Percentiles rank a stretch among this genome's conserved stretches.
Evolutionary conservation across 2,329 filamentous ascomycete species (phyloP).

Genomic region (Epichloe gansuensis): DNA sequence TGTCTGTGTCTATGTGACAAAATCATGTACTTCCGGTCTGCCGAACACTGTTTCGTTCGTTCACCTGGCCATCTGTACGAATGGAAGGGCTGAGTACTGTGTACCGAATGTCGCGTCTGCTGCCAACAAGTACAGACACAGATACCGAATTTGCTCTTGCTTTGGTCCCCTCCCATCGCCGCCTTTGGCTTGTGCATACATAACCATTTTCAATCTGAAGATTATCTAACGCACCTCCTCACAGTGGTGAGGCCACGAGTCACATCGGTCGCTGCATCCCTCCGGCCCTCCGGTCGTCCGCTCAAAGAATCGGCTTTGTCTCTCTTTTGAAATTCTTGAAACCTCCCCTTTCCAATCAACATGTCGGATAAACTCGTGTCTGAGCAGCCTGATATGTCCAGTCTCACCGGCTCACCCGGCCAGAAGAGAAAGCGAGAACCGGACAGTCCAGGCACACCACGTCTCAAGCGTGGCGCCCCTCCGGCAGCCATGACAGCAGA

Average conservation of each 20-base stretch:
- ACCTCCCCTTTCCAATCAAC: constrained; percentile 3
- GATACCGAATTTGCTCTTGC: background rate
- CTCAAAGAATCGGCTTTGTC: background rate
- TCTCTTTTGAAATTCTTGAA: background rate
- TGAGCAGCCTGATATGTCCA: constrained; percentile 36
- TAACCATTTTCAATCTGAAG: background rate
- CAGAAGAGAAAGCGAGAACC: constrained; percentile 44
- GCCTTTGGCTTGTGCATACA: background rate
- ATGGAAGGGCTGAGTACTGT: background rate
- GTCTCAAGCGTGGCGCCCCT: constrained; percentile 37
- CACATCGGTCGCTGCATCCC: background rate
- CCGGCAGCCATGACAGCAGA: constrained; percentile 32
- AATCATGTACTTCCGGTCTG: background rate
- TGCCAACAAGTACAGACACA: background rate
- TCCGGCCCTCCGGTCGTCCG: background rate
- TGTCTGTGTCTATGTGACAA: background rate
- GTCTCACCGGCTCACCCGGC: constrained; percentile 28
- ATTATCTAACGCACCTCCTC: background rate
- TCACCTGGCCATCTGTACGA: background rate
- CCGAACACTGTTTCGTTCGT: background rate
- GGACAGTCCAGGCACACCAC: constrained; percentile 36
- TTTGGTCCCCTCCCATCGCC: background rate
- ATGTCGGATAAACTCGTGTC: constrained; percentile 36
- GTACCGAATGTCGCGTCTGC: background rate
- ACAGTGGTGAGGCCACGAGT: background rate